A percentile compares a stretch with the other conserved stretches of the same genome.
These are phyloP conservation scores for Amanita subjunquillea DNA, from an alignment of 768 basidiomycete species.

Conservation along the genomic window DNA sequence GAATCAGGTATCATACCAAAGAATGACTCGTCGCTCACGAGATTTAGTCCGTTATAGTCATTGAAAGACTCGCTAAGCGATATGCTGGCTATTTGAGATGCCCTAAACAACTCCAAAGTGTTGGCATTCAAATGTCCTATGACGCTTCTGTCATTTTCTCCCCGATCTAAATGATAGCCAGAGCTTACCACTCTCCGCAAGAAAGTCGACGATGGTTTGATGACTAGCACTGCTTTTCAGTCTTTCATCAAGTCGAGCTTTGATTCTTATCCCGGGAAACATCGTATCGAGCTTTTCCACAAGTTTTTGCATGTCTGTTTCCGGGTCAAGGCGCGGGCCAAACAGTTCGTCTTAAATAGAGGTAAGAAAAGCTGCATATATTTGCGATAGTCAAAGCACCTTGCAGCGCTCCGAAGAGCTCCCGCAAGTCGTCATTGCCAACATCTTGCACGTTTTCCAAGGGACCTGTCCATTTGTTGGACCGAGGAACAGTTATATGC, in stretches of 20 bases:
- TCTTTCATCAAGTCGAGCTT: conserved; percentile 23
- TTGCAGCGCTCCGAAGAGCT: background rate
- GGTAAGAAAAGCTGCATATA: background rate
- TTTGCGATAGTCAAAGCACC: background rate
- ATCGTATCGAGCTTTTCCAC: conserved; percentile 28
- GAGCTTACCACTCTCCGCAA: conserved; percentile 24
- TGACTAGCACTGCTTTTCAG: conserved; percentile 20
- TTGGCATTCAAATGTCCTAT: conserved; percentile 38
- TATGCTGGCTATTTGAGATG: conserved; percentile 33
- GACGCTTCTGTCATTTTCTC: background rate
- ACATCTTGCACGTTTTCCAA: background rate
- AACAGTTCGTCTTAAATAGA: conserved; percentile 26
- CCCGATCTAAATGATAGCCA: background rate
- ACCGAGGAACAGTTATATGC: background rate
- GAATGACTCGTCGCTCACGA: conserved; percentile 31
- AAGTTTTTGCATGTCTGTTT: conserved; percentile 25
- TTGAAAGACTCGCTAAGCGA: conserved; percentile 34
- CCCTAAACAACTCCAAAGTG: conserved; percentile 33
- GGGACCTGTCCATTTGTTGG: background rate
- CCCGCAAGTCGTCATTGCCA: background rate
- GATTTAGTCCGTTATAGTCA: conserved; percentile 40
- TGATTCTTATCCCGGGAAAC: conserved; percentile 39
- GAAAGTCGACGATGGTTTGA: conserved; percentile 31
- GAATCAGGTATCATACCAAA: conserved; percentile 22
- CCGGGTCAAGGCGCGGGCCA: conserved; percentile 29